Conservation (phyloP, 345 rosid genomes). For the Populus simonii region DNA sequence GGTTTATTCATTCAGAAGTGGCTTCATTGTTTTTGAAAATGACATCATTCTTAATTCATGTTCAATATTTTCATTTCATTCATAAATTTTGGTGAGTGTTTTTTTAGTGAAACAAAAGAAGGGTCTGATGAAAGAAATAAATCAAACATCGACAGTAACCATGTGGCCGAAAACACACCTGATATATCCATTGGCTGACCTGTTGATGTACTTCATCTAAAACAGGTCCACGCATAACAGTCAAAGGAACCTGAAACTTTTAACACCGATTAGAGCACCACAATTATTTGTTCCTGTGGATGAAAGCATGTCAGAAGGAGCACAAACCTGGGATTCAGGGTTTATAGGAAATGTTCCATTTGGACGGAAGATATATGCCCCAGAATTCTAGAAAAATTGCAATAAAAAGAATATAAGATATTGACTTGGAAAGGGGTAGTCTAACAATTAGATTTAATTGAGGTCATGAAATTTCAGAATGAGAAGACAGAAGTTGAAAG, state of each 20-base stretch:
- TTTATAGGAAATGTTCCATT: conserved; percentile 63
- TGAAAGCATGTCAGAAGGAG: conserved; percentile 14
- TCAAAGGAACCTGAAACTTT: conserved; percentile 59
- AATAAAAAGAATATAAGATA: conserved; percentile 13
- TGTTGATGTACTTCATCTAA: conserved; percentile 84
- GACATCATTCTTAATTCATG: too few species aligned
- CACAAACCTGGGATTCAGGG: conserved; percentile 60
- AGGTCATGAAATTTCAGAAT: conserved; percentile 3
- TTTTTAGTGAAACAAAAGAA: not conserved
- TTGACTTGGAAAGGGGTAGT: conserved; percentile 1
- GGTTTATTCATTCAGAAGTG: too few species aligned
- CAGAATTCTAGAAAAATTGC: conserved; percentile 54
- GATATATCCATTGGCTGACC: conserved; percentile 81
- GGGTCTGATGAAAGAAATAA: conserved; percentile 7
- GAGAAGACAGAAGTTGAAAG: conserved; percentile 1
- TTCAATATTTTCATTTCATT: too few species aligned
- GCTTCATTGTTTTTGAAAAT: too few species aligned
- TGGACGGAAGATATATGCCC: conserved; percentile 96
- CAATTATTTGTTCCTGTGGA: conserved; percentile 10
- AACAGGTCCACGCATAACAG: conserved; percentile 65
- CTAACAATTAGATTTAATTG: conserved; percentile 4
- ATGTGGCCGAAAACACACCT: conserved; percentile 43
- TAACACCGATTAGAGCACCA: not conserved
- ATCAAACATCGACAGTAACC: conserved; percentile 5
- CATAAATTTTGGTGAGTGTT: not conserved